These are phyloP conservation scores for Mucor irregularis DNA, from an alignment of 371 early-diverging fungal species.

Conservation along the genomic window DNA sequence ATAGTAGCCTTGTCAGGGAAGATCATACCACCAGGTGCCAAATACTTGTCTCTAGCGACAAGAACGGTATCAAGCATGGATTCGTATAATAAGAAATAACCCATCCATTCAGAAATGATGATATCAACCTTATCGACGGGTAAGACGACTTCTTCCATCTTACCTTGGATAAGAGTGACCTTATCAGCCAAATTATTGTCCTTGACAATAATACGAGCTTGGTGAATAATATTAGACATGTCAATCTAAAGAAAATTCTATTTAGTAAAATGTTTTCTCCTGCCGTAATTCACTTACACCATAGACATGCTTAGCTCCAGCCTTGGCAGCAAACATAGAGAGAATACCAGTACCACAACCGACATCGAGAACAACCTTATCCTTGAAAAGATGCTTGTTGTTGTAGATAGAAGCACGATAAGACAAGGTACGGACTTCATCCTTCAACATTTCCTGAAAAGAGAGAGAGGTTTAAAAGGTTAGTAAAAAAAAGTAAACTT, in stretches of 20 bases:
- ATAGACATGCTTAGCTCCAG: conserved; percentile 90
- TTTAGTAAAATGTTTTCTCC: background rate
- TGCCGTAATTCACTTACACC: conserved; percentile 60
- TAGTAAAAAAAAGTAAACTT: background rate
- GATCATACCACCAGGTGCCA: conserved; percentile 80
- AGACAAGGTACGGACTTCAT: conserved; percentile 92
- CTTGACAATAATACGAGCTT: conserved; percentile 86
- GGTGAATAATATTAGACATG: conserved; percentile 95
- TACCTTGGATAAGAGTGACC: conserved; percentile 89
- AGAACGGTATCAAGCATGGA: conserved; percentile 98
- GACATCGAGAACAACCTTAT: conserved; percentile 96
- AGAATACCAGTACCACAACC: conserved; percentile 98
- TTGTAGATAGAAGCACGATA: conserved; percentile 92
- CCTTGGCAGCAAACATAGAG: conserved; percentile 98
- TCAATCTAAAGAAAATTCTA: conserved; percentile 61
- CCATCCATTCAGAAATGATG: conserved; percentile 99
- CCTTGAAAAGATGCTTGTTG: conserved; percentile 94
- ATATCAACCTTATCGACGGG: conserved; percentile 93
- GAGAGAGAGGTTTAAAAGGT: background rate
- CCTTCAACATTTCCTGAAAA: conserved; percentile 90
- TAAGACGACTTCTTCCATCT: conserved; percentile 92
- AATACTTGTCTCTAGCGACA: conserved; percentile 92
- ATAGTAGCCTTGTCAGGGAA: conserved; percentile 94
- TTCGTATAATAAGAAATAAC: conserved; percentile 97
- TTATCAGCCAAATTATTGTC: conserved; percentile 87